These are phyloP conservation scores for Verticillium tricorpus DNA, from an alignment of 2,329 filamentous ascomycete species.

Conservation along the genomic window DNA sequence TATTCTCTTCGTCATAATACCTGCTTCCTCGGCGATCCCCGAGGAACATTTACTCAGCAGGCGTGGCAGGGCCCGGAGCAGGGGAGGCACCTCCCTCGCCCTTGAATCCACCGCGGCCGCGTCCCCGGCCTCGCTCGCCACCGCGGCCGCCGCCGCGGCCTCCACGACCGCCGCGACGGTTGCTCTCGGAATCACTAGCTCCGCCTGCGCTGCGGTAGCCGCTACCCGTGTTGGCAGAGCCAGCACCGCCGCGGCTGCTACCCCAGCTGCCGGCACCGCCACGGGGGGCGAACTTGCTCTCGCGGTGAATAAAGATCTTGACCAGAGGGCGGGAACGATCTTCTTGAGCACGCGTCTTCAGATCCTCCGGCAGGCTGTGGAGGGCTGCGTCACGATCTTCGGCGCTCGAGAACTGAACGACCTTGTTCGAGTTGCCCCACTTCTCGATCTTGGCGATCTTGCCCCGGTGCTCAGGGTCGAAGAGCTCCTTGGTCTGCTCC, in stretches of 20 bases:
- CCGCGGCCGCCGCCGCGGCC: conserved; percentile 54
- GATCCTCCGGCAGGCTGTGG: conserved; percentile 67
- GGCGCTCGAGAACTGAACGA: conserved; percentile 75
- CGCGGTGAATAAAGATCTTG: conserved; percentile 74
- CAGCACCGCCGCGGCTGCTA: conserved; percentile 59
- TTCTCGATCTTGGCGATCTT: conserved; percentile 80
- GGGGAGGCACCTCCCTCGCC: conserved; percentile 53
- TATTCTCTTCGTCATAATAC: not conserved
- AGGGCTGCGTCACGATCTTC: conserved; percentile 81
- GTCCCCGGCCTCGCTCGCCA: conserved; percentile 51
- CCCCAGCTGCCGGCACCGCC: conserved; percentile 66
- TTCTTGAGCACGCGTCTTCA: conserved; percentile 67
- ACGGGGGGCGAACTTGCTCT: conserved; percentile 52
- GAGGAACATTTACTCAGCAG: conserved; percentile 25
- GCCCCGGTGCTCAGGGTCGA: conserved; percentile 74
- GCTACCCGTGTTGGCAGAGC: conserved; percentile 49
- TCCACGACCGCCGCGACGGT: conserved; percentile 51
- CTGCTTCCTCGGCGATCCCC: not conserved
- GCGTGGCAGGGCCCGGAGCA: conserved; percentile 46
- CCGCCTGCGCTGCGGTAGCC: conserved; percentile 84
- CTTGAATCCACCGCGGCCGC: conserved; percentile 53
- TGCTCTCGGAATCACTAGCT: conserved; percentile 64
- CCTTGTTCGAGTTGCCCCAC: conserved; percentile 74
- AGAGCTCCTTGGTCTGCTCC: conserved; percentile 76
- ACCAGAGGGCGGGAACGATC: conserved; percentile 77